Percentiles rank a stretch among this genome's conserved stretches.
Evolutionary conservation across 1,284 basidiomycete genomes (phyloP).

Genomic region (Athelia psychrophila): DNA sequence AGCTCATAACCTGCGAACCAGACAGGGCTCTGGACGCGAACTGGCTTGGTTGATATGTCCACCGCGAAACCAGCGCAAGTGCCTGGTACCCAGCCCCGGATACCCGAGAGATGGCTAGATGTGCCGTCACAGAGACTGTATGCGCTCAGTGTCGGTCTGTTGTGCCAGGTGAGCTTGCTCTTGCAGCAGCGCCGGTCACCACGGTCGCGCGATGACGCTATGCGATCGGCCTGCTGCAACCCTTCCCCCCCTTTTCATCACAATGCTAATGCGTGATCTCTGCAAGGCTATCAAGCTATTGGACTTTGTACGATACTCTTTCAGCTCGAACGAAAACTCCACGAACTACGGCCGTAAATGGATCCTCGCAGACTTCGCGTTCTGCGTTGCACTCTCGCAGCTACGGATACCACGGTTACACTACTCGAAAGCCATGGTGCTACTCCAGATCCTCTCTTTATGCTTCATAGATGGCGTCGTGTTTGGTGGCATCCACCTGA

Average conservation of each 20-base stretch:
- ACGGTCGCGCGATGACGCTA: too few species aligned
- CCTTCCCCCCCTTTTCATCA: not conserved
- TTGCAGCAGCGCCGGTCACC: not conserved
- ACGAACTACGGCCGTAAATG: constrained; percentile 57
- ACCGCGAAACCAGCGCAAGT: constrained; percentile 12
- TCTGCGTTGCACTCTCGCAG: constrained; percentile 55
- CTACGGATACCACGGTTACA: constrained; percentile 78
- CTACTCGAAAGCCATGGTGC: constrained; percentile 60
- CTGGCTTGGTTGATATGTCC: constrained; percentile 5
- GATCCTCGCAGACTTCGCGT: constrained; percentile 65
- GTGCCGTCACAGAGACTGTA: constrained; percentile 58
- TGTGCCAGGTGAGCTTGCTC: constrained; percentile 43
- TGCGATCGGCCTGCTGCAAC: not conserved
- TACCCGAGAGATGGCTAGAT: constrained; percentile 53
- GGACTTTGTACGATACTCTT: constrained; percentile 54
- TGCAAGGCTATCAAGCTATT: constrained; percentile 62
- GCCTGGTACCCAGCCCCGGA: constrained; percentile 32
- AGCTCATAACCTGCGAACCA: too few species aligned
- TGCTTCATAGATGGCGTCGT: constrained; percentile 65
- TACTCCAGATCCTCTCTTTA: constrained; percentile 55
- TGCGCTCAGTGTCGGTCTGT: constrained; percentile 48
- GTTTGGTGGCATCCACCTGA: constrained; percentile 66
- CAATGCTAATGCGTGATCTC: too few species aligned
- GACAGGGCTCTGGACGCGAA: too few species aligned
- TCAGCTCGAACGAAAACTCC: constrained; percentile 37